Evolutionary conservation across 345 rosid species (phyloP), one percentile per base, ranked within the genome.

Genomic region (Nasturtium officinale): DNA sequence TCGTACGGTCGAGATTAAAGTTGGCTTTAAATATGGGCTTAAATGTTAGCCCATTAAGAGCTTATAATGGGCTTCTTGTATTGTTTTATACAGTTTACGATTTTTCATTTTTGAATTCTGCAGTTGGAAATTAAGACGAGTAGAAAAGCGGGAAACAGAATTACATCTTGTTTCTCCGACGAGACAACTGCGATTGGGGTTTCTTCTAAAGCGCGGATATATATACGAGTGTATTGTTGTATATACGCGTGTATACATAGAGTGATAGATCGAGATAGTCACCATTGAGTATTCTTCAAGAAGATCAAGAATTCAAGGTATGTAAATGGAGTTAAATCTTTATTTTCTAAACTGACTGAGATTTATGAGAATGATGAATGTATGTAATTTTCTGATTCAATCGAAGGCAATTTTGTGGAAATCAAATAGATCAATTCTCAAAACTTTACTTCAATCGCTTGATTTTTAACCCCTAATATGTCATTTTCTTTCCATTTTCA

Each of bases 121-220:
- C 35, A 50, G 58, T 48, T 64, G 57, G 64, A 43, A 59, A 29
- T 29, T 28, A 46, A 18, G 50, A 11, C 16, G 56, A 30, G 30
- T 18, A 46, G 47, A 57, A 18, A 48, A 12, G 75, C 67, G 75
- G 75, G 75, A 71, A 60, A 55, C 1, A 37, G 29, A 71, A 20
- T 60, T 43, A 6, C 74, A n/a, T 69, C 65, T 15, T 53, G 51
- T 67, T 67, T 67, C 72, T 67, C 53, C 72, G 13, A 26, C 72
- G 42, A 62, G 26, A 59, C 64, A 4, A 37, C 28, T 53, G 28
- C 72, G 62, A 55, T 5, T 32, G 61, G 42, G 9, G 16, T 26
- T 26, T n/a, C 17, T 16, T 55, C 60, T 55, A 37, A 55, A 55
- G 21, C 21, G 3, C 60, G 30, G 18, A n/a, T 54, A 53, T 26